Evolutionary conservation across 2,329 filamentous ascomycete species (phyloP), one percentile per base, ranked within the genome.

Genomic region (Herpotrichia juniperi): DNA sequence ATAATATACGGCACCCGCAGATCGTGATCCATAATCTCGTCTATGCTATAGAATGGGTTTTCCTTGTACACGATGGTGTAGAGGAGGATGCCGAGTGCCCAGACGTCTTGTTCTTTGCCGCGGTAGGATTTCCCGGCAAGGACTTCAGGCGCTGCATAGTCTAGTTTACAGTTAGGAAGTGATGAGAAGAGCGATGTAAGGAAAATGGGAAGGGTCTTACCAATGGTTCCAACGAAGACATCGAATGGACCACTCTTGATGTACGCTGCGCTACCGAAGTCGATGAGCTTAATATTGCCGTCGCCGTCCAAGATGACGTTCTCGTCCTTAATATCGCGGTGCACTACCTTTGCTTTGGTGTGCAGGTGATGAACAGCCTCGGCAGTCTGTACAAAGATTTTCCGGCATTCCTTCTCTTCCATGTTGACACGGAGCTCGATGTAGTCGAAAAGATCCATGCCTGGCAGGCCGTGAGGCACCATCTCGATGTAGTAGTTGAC

Each of bases 21-120:
- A 64, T 97, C 93, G 67, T 93, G 93, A 72, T 99, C 94, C 85
- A 97, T 96, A 68, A 99, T 99, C 79, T 99, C 94, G 74, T 99
- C 94, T 67, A 97, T 94, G 75, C 90, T 96, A 82, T 97, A 97
- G 75, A 97, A 99, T 0, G 94, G 93, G 69, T 99, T 99, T 77
- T 99, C 94, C 78, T 97, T 99, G 83, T 99, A 99, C 68, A 97
- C 89, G 68, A 99, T 97, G 24, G 94, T 99, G 79, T 99, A 99
- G 12, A 99, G 85, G 22, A 99, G 83, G 67, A 99, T 97, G 21
- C 94, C 94, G 14, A 99, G 83, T 1, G 94, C 94, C 94, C 94
- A 99, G 25, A 99, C 92, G 69, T 99, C 94, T 79, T 99, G 94
- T 73, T 96, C 93, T 75, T 96, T 96, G 68, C 94, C 94, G 61